phyloP scores from a whole-genome alignment of 2,329 filamentous ascomycete genomes.

The Alternaria hordeiaustralica region DNA sequence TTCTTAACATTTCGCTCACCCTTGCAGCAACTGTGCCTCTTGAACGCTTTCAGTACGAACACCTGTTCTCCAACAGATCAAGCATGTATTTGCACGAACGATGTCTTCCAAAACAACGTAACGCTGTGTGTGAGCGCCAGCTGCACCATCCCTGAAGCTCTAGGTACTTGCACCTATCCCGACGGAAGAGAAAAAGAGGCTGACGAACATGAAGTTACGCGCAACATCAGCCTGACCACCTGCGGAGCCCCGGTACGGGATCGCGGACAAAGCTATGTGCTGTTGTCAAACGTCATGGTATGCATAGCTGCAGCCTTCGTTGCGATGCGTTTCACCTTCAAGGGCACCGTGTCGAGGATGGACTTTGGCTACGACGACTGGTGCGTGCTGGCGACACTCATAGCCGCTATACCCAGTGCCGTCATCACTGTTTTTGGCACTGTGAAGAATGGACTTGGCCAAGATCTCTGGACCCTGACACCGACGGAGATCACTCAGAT shows the following conservation, averaged over 20 bases:
- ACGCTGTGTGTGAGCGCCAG: constrained; percentile 23
- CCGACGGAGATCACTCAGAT: constrained; percentile 54
- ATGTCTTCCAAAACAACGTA: constrained; percentile 26
- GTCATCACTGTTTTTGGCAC: constrained; percentile 35
- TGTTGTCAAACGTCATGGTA: constrained; percentile 44
- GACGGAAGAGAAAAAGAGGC: not conserved
- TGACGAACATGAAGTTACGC: constrained; percentile 38
- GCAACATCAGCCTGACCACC: constrained; percentile 50
- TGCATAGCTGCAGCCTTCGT: constrained; percentile 45
- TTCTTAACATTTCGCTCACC: not conserved
- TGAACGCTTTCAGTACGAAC: constrained; percentile 15
- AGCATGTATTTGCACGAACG: constrained; percentile 32
- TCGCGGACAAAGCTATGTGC: constrained; percentile 41
- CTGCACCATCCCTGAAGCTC: constrained; percentile 31
- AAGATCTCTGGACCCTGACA: constrained; percentile 60
- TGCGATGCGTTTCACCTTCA: constrained; percentile 46
- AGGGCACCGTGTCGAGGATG: constrained; percentile 41
- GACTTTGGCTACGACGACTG: constrained; percentile 52
- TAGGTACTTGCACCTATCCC: constrained; percentile 17
- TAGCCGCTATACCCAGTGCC: constrained; percentile 33
- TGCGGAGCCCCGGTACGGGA: constrained; percentile 51
- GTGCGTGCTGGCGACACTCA: constrained; percentile 31
- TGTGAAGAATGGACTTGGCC: constrained; percentile 53
- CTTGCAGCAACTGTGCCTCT: constrained; percentile 17
- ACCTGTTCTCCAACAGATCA: constrained; percentile 27